Evolutionary conservation across 2,329 filamentous ascomycete species (phyloP).

Genomic region (Beauveria medogensis): DNA sequence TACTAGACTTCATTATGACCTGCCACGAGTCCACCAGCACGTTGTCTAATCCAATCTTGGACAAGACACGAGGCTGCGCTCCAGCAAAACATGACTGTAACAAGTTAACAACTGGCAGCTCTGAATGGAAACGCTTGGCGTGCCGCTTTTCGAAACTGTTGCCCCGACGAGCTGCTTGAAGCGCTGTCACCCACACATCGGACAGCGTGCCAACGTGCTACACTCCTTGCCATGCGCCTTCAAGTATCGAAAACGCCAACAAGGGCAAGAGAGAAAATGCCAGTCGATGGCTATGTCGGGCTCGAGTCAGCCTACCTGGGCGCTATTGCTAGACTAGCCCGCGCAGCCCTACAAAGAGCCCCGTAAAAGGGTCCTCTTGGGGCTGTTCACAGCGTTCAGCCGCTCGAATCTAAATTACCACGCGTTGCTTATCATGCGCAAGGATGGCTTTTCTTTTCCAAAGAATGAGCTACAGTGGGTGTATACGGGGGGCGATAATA

Average conservation of each 20-base stretch:
- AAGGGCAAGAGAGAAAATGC: not conserved
- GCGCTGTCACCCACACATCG: not conserved
- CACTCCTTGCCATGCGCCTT: not conserved
- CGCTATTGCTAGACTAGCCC: not conserved
- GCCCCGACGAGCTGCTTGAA: not conserved
- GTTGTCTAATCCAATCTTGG: not conserved
- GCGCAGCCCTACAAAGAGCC: not conserved
- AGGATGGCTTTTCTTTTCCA: not conserved
- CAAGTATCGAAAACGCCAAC: not conserved
- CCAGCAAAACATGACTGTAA: too few species aligned
- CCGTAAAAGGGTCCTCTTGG: not conserved
- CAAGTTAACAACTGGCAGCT: too few species aligned
- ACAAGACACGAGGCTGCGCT: not conserved
- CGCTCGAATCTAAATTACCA: constrained; percentile 1
- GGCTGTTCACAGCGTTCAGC: not conserved
- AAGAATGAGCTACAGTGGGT: too few species aligned
- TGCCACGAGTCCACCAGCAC: not conserved
- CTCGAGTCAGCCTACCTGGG: constrained; percentile 1
- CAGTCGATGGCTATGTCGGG: not conserved
- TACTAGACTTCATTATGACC: not conserved
- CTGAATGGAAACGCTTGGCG: not conserved
- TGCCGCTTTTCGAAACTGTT: not conserved
- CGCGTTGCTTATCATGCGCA: not conserved
- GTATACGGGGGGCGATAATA: not conserved
- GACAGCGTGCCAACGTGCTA: not conserved